These are phyloP conservation scores for Hericium coralloides DNA, from an alignment of 768 basidiomycete species.

Conservation along the genomic window DNA sequence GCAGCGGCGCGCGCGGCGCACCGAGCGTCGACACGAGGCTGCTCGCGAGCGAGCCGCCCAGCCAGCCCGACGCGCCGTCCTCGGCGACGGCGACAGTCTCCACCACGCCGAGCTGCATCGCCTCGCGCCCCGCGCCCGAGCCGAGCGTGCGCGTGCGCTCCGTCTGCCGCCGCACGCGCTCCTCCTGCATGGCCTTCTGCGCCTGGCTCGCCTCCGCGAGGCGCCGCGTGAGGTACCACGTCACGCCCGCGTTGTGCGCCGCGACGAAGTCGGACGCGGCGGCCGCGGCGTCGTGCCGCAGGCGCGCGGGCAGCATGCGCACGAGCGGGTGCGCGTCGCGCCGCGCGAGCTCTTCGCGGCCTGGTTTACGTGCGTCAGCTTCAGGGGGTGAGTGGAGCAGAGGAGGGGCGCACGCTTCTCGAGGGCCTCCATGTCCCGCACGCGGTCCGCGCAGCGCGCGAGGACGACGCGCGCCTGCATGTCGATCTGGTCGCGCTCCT, in stretches of 20 bases:
- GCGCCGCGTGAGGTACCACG: conserved; percentile 81
- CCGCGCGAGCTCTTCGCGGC: conserved; percentile 57
- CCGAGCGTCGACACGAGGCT: conserved; percentile 23
- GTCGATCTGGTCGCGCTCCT: conserved; percentile 95
- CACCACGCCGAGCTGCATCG: conserved; percentile 18
- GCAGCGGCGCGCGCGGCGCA: conserved; percentile 13
- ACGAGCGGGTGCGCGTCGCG: conserved; percentile 56
- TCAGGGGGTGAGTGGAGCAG: not conserved
- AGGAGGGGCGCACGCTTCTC: conserved; percentile 67
- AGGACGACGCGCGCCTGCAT: conserved; percentile 82
- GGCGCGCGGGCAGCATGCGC: conserved; percentile 62
- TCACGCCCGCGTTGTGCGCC: conserved; percentile 90
- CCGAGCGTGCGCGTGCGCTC: conserved; percentile 82
- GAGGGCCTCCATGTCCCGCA: conserved; percentile 78
- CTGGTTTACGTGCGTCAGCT: conserved; percentile 26
- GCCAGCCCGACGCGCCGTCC: conserved; percentile 38
- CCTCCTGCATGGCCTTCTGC: conserved; percentile 89
- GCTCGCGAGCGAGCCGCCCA: conserved; percentile 36
- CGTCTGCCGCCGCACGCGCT: conserved; percentile 79
- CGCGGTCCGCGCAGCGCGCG: conserved; percentile 75
- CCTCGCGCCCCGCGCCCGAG: conserved; percentile 62
- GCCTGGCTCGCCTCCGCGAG: conserved; percentile 71
- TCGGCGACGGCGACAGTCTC: conserved; percentile 10
- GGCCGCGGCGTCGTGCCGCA: conserved; percentile 43
- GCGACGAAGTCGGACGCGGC: conserved; percentile 65